Percentiles rank a stretch among this genome's conserved stretches.
These are phyloP conservation scores for Chenopodium berlandieri DNA, from an alignment of 148 eudicot species.

Conservation along the genomic window DNA sequence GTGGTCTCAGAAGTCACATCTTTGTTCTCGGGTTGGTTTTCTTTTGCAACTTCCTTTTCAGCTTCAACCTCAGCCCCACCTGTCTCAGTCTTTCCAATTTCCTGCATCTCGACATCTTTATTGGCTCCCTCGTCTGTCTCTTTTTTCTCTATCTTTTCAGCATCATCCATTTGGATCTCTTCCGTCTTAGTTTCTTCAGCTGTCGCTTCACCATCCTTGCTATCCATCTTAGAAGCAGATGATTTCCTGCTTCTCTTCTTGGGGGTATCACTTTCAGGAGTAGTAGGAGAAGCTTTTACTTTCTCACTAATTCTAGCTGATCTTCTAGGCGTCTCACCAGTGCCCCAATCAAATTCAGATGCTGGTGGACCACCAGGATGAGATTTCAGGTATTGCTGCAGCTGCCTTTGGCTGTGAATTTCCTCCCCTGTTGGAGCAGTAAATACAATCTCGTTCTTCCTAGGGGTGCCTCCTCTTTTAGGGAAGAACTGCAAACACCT, in stretches of 20 bases:
- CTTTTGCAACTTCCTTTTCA: conserved; percentile 26
- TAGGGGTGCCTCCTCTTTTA: conserved; percentile 74
- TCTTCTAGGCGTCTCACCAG: conserved; percentile 86
- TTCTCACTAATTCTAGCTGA: conserved; percentile 83
- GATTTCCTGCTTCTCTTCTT: conserved; percentile 54
- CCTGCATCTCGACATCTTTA: conserved; percentile 24
- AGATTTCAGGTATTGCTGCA: conserved; percentile 83
- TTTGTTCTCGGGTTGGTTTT: conserved; percentile 26
- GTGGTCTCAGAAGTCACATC: conserved; percentile 22
- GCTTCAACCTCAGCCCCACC: conserved; percentile 1
- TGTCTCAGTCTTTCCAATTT: conserved; percentile 24
- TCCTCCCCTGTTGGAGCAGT: conserved; percentile 90
- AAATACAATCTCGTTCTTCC: conserved; percentile 68
- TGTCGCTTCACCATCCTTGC: conserved; percentile 38
- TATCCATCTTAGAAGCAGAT: conserved; percentile 44
- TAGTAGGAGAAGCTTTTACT: conserved; percentile 43
- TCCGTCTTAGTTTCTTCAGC: conserved; percentile 32
- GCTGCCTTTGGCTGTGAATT: conserved; percentile 62
- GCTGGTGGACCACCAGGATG: conserved; percentile 71
- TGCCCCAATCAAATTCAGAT: conserved; percentile 86
- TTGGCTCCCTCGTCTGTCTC: conserved; percentile 11
- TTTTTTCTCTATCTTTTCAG: conserved; percentile 31
- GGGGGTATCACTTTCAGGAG: conserved; percentile 55
- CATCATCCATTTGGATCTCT: conserved; percentile 38
- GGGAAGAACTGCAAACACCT: conserved; percentile 57